Evolutionary conservation across 2,329 filamentous ascomycete genomes (phyloP), one percentile per base, ranked within the genome.

Genomic region (Cytospora piceae): DNA sequence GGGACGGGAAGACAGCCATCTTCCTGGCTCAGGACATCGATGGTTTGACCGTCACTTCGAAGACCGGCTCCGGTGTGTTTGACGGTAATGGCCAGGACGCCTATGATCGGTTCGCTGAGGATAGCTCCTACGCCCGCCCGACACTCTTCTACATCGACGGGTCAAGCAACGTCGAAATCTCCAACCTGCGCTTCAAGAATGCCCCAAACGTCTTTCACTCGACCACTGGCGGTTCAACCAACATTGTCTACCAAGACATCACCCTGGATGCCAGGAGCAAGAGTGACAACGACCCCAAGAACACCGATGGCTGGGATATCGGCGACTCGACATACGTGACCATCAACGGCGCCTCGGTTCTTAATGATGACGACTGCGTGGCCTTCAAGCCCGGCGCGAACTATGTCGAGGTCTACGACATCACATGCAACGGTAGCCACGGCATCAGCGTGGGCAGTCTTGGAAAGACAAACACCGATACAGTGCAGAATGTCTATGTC

Each of bases 391-490:
- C 76, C 0, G 77, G 78, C 12, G 72, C 75, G 1, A 72, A 76
- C 61, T 77, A 79, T 54, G 73, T 79, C 29, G 77, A 75, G 2
- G 77, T 82, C 6, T 71, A 74, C 20, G 73, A 73, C 4, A 74
- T 83, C 29, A 77, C 76, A 46, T 84, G 82, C 71, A 78, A 73
- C 3, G 80, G 80, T 20, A 80, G 78, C 11, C 81, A 82, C 56
- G 81, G 81, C 9, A 70, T 83, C 11, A 81, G 78, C 1, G 80
- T 83, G 6, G 82, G 81, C 4, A 81, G 78, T 2, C 72, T 83
- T 7, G 81, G 80, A 0, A 71, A 71, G 8, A 68, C 69, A 5
- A 63, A 56, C 52, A 71, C 73, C n/a, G 80, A 82, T 65, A 74
- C 72, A 0, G 81, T 83, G 20, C 69, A 75, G 58, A 81, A 83